A percentile compares a stretch with the other conserved stretches of the same genome.
phyloP scores from a whole-genome alignment of 2,329 filamentous ascomycete genomes.

The Aspergillus sp. region DNA sequence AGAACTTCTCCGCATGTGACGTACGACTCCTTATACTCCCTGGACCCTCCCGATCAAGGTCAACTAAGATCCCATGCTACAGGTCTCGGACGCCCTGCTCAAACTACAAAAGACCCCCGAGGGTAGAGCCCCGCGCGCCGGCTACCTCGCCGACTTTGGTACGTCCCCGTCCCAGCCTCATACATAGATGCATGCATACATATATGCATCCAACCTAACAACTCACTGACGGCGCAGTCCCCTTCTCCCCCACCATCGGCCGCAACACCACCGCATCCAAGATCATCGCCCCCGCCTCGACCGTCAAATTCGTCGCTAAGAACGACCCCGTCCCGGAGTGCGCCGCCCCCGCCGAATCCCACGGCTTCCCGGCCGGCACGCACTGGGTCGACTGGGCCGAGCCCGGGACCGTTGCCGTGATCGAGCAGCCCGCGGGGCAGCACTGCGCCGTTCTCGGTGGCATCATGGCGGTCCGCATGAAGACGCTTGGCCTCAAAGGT shows the following conservation, averaged over 20 bases:
- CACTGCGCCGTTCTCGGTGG: constrained; percentile 72
- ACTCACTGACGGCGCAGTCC: constrained; percentile 21
- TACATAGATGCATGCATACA: neutral
- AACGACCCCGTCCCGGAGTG: constrained; percentile 39
- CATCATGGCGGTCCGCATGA: constrained; percentile 72
- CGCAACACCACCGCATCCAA: constrained; percentile 28
- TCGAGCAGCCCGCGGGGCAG: constrained; percentile 65
- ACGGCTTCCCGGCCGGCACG: constrained; percentile 57
- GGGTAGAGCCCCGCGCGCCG: constrained; percentile 57
- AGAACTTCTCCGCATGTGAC: constrained; percentile 45
- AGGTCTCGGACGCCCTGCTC: constrained; percentile 71
- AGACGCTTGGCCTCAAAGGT: constrained; percentile 57
- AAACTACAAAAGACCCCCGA: constrained; percentile 55
- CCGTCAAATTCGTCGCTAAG: constrained; percentile 59
- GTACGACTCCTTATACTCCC: constrained; percentile 24
- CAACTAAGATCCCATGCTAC: neutral
- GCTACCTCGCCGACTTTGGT: constrained; percentile 65
- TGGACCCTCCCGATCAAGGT: neutral
- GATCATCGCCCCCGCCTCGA: constrained; percentile 44
- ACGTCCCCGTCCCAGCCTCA: constrained; percentile 11
- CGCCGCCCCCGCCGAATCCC: constrained; percentile 19
- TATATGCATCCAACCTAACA: neutral
- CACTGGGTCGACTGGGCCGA: constrained; percentile 69
- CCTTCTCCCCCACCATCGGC: constrained; percentile 33
- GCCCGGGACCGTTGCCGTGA: constrained; percentile 61